These are phyloP conservation scores for Colletotrichum lentis DNA, from an alignment of 2,329 filamentous ascomycete species.

Conservation along the genomic window DNA sequence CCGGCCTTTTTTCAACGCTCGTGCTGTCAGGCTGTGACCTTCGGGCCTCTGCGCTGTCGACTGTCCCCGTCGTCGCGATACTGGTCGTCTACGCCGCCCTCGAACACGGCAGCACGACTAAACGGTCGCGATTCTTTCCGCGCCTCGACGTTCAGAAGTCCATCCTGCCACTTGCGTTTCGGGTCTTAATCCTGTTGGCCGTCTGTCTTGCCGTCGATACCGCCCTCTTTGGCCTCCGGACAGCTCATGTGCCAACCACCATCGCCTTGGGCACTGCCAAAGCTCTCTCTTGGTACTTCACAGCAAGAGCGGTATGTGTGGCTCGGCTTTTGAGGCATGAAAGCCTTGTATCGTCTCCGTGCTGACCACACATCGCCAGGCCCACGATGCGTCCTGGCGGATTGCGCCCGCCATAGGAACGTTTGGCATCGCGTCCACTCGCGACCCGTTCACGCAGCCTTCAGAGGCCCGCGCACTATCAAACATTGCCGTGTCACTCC, in stretches of 20 bases:
- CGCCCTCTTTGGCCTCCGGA: background rate
- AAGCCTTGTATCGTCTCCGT: too few relatives aligned
- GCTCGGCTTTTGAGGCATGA: background rate
- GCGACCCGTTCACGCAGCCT: background rate
- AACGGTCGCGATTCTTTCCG: background rate
- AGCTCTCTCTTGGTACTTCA: constrained; percentile 1
- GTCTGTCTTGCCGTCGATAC: background rate
- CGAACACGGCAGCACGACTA: background rate
- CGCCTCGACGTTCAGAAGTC: background rate
- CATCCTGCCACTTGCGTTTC: background rate
- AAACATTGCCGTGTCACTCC: background rate
- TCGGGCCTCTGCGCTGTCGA: background rate
- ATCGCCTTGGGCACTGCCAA: background rate
- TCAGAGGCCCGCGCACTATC: constrained; percentile 5
- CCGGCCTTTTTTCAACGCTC: background rate
- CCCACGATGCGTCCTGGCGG: constrained; percentile 3
- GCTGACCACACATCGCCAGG: background rate
- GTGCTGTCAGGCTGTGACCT: constrained; percentile 10
- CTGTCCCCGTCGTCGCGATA: background rate
- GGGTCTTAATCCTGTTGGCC: background rate
- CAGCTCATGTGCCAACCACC: background rate
- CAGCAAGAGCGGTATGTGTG: background rate
- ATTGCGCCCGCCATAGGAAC: constrained; percentile 2
- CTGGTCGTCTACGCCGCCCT: background rate
- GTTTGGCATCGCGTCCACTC: background rate